Evolutionary conservation across 495 filamentous ascomycete genomes (phyloP).

Genomic region (Penicillium maclennaniae): DNA sequence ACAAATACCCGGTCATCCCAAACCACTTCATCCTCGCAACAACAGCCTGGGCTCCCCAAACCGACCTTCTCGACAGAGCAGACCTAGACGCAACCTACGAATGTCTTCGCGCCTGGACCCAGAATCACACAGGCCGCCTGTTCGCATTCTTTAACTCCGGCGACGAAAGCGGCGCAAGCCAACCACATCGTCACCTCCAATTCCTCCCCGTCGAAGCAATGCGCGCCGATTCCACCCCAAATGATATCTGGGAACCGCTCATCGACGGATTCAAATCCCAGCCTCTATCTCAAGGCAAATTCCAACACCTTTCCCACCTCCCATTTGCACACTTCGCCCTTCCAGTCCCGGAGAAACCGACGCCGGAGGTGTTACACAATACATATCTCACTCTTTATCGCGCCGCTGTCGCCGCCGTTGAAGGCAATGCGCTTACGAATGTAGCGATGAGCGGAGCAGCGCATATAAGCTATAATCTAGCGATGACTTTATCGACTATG

Average conservation of each 20-base stretch:
- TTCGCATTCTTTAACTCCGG: constrained; percentile 87
- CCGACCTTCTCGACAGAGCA: constrained; percentile 58
- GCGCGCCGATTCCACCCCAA: constrained; percentile 36
- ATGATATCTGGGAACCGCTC: constrained; percentile 48
- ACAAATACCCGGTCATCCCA: constrained; percentile 77
- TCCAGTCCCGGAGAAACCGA: constrained; percentile 37
- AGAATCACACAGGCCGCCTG: constrained; percentile 29
- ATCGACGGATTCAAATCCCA: constrained; percentile 43
- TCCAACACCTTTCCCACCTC: constrained; percentile 31
- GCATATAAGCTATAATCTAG: constrained; percentile 73
- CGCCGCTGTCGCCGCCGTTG: constrained; percentile 42
- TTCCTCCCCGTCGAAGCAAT: constrained; percentile 69
- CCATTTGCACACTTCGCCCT: constrained; percentile 52
- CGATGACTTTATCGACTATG: constrained; percentile 66
- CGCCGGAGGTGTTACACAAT: constrained; percentile 35
- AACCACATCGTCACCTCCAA: constrained; percentile 77
- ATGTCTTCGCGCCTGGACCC: constrained; percentile 60
- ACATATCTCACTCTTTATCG: constrained; percentile 55
- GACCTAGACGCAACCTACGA: constrained; percentile 64
- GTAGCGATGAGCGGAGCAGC: constrained; percentile 37
- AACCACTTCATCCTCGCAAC: constrained; percentile 81
- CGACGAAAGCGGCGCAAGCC: constrained; percentile 68
- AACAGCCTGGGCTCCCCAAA: constrained; percentile 60
- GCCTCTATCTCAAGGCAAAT: constrained; percentile 16
- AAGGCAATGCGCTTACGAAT: neutral